phyloP scores from a whole-genome alignment of 108 stramenopile species.

The Skeletonema menzelii region DNA sequence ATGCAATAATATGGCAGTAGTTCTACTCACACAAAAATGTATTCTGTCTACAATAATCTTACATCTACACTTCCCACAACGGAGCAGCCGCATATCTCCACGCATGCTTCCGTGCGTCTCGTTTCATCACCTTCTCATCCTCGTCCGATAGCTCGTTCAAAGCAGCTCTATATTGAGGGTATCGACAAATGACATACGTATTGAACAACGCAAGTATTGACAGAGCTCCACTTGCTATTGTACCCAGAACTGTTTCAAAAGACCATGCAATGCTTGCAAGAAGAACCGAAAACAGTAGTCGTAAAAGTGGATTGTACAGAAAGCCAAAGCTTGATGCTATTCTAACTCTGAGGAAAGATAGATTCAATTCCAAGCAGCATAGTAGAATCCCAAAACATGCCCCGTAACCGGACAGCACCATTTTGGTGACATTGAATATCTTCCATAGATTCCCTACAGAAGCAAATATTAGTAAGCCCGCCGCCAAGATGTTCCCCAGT shows the following conservation, averaged over 20 bases:
- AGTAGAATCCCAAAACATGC: constrained; percentile 32
- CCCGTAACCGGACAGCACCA: constrained; percentile 41
- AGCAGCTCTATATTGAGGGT: constrained; percentile 39
- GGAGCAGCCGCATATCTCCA: constrained; percentile 29
- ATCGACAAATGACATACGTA: constrained; percentile 66
- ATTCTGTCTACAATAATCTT: not conserved
- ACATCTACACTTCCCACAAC: constrained; percentile 10
- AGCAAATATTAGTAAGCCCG: constrained; percentile 7
- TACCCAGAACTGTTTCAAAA: constrained; percentile 62
- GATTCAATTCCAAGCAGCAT: constrained; percentile 43
- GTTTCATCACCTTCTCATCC: constrained; percentile 27
- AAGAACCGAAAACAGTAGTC: constrained; percentile 80
- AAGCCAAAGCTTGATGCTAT: constrained; percentile 90
- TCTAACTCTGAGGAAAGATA: constrained; percentile 49
- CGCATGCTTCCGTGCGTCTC: constrained; percentile 7
- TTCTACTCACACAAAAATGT: not conserved
- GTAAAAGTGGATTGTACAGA: constrained; percentile 69
- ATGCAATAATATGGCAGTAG: not conserved
- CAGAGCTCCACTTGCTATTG: constrained; percentile 47
- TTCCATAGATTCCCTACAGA: constrained; percentile 19
- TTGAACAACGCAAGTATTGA: constrained; percentile 67
- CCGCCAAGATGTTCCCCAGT: constrained; percentile 1
- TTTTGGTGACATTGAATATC: constrained; percentile 35
- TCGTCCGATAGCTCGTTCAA: constrained; percentile 52
- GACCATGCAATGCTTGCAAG: constrained; percentile 68